These are phyloP conservation scores for Russula vinacea DNA, from an alignment of 768 basidiomycete species.

Conservation along the genomic window DNA sequence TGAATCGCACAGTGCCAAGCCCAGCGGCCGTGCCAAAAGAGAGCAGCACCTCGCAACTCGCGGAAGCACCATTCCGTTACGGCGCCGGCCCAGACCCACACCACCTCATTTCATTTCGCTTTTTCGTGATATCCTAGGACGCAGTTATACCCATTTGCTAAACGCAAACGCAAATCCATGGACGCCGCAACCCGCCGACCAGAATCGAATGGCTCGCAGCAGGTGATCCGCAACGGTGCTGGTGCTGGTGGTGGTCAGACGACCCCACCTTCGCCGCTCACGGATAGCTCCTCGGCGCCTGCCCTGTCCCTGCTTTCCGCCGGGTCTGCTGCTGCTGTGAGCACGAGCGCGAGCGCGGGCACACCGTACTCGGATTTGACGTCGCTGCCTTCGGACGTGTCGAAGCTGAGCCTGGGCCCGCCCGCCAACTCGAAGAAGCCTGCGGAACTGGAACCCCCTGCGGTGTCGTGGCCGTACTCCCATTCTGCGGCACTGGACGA, in stretches of 20 bases:
- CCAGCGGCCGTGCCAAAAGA: no score
- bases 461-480: constrained; percentile 46
- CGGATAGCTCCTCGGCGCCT: constrained; percentile 23
- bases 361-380: constrained; percentile 20
- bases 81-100: no score
- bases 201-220: background rate
- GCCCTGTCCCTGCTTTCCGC: background rate
- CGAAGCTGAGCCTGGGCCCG: constrained; percentile 17
- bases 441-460: constrained; percentile 32
- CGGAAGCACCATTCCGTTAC: no score
- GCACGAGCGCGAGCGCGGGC: background rate
- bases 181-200: no score
- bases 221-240: no score
- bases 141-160: no score
- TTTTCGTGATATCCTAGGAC: no score
- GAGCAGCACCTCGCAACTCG: no score
- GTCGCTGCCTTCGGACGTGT: constrained; percentile 21
- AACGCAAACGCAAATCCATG: no score
- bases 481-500: constrained; percentile 54
- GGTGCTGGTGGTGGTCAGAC: background rate
- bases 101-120: no score
- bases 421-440: constrained; percentile 26
- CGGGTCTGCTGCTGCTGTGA: background rate
- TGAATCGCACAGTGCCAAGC: no score
- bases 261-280: constrained; percentile 17